Evolutionary conservation across 1,139 yeast species (phyloP).

Genomic region (Nakaseomyces bracarensis): DNA sequence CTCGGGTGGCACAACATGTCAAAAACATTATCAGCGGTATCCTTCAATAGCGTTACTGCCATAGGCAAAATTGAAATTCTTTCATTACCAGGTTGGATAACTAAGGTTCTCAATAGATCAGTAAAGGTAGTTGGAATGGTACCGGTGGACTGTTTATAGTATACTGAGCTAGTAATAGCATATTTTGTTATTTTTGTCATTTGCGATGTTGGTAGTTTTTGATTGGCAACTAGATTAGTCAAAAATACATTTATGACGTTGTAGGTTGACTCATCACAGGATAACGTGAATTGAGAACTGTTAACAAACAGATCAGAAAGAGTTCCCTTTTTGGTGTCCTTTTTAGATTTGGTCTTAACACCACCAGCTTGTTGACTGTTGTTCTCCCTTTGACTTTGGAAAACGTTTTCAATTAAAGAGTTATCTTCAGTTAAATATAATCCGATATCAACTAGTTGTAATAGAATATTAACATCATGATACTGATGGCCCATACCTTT

Average conservation of each 20-base stretch:
- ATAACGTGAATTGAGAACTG: constrained; percentile 27
- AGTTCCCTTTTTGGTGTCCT: constrained; percentile 32
- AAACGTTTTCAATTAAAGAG: constrained; percentile 27
- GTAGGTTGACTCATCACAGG: constrained; percentile 27
- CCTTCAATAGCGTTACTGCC: constrained; percentile 39
- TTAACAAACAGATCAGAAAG: constrained; percentile 68
- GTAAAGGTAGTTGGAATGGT: constrained; percentile 30
- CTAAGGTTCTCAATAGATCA: constrained; percentile 42
- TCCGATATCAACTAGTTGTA: constrained; percentile 33
- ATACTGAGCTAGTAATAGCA: constrained; percentile 34
- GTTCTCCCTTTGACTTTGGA: constrained; percentile 14
- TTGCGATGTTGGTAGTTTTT: constrained; percentile 51
- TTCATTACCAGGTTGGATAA: constrained; percentile 58
- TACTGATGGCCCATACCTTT: constrained; percentile 29
- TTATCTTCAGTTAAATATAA: constrained; percentile 29
- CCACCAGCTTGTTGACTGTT: constrained; percentile 3
- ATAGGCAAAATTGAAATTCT: constrained; percentile 62
- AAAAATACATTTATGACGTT: constrained; percentile 43
- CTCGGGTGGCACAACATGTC: constrained; percentile 67
- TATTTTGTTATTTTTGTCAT: constrained; percentile 55
- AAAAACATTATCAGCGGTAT: constrained; percentile 36
- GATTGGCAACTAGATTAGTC: constrained; percentile 40
- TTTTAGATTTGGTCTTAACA: constrained; percentile 18
- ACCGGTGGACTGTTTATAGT: constrained; percentile 23
- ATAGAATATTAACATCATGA: constrained; percentile 30